Percentiles rank a stretch among this genome's conserved stretches.
phyloP scores from a whole-genome alignment of 169 alveolate genomes.

The Miamiensis avidus region DNA sequence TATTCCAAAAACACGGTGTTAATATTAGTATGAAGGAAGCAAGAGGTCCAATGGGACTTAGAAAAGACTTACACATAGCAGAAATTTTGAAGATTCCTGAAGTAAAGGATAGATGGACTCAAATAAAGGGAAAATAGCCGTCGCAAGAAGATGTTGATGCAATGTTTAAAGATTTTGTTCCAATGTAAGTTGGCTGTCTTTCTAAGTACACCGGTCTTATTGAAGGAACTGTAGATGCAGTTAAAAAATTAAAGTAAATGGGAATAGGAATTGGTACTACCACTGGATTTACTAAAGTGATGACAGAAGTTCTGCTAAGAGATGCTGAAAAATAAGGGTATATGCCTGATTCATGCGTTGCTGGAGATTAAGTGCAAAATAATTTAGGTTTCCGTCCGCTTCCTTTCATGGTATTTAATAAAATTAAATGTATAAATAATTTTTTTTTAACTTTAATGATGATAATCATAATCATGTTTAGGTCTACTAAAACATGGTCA shows the following conservation, averaged over 20 bases:
- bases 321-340: constrained; percentile 9
- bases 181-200: background rate
- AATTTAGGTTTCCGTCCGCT: background rate
- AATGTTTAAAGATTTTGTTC: constrained; percentile 6
- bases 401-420: constrained; percentile 11
- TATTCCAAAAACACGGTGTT: background rate
- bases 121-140: constrained; percentile 8
- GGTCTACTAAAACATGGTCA: constrained; percentile 1
- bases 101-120: background rate
- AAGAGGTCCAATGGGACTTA: constrained; percentile 4
- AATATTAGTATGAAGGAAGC: constrained; percentile 1
- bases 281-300: constrained; percentile 10
- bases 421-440: no score
- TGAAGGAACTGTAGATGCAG: background rate
- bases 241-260: background rate
- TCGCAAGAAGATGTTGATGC: background rate
- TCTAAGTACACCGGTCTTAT: background rate
- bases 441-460: no score
- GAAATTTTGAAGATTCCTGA: background rate
- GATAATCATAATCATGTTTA: no score
- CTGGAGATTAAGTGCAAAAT: background rate
- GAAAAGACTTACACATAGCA: constrained; percentile 3
- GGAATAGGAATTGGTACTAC: constrained; percentile 2
- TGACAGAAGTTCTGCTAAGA: background rate
- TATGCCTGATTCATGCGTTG: background rate